Conservation (phyloP, 208 protist species). For the Trypanosoma melophagium region DNA sequence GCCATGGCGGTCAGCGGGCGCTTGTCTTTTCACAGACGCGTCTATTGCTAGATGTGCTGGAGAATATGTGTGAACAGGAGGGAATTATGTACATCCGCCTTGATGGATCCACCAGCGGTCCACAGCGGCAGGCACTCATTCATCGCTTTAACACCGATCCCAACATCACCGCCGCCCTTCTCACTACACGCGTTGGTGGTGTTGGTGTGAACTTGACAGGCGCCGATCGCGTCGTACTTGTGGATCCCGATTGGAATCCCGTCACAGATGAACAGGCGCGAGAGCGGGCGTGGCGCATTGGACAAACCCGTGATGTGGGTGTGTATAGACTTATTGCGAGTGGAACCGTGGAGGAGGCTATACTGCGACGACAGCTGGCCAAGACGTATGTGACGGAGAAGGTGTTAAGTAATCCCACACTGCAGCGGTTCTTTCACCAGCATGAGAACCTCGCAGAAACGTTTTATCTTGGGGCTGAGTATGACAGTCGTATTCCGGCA, state of each 20-base stretch:
- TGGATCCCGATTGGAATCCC: constrained; percentile 98
- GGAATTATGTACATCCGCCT: constrained; percentile 92
- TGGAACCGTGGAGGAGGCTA: constrained; percentile 99
- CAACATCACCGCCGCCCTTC: constrained; percentile 93
- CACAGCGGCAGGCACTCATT: constrained; percentile 87
- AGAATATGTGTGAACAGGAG: constrained; percentile 84
- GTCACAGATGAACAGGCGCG: constrained; percentile 88
- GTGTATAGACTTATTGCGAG: constrained; percentile 96
- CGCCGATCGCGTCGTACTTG: constrained; percentile 98
- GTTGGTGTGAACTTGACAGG: constrained; percentile 98
- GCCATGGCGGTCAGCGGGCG: constrained; percentile 89
- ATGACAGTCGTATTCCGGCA: constrained; percentile 54
- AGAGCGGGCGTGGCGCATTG: constrained; percentile 96
- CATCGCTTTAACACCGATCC: constrained; percentile 95
- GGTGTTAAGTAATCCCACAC: constrained; percentile 94
- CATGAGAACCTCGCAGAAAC: constrained; percentile 87
- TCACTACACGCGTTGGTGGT: constrained; percentile 97
- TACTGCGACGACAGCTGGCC: constrained; percentile 96
- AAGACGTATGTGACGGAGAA: constrained; percentile 95
- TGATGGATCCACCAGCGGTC: constrained; percentile 93
- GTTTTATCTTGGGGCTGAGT: constrained; percentile 88
- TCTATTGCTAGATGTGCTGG: constrained; percentile 98
- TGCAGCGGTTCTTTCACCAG: constrained; percentile 93
- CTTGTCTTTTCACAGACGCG: constrained; percentile 97
- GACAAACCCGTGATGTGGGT: constrained; percentile 94